Conservation (phyloP, 2,329 filamentous ascomycete species). For the Exophiala alcalophila region DNA sequence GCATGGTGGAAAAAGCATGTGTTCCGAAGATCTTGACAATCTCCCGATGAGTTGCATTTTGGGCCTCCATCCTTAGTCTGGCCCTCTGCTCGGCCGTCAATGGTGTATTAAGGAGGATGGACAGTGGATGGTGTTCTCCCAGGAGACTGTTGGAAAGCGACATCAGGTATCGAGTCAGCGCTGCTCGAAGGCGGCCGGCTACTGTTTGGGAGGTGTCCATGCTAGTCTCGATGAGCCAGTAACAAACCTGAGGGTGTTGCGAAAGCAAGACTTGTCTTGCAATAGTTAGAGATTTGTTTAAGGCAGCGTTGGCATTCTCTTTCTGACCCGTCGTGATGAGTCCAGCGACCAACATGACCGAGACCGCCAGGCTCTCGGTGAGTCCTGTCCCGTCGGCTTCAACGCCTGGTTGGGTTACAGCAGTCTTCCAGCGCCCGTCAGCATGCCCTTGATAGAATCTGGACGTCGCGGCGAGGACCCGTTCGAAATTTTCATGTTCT, state of each 20-base stretch:
- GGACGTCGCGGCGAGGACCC: conserved; percentile 3
- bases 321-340: conserved; percentile 9
- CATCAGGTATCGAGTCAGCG: not conserved
- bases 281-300: conserved; percentile 2
- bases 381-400: conserved; percentile 8
- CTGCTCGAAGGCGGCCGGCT: conserved; percentile 3
- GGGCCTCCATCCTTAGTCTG: conserved; percentile 3
- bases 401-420: conserved; percentile 1
- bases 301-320: conserved; percentile 1
- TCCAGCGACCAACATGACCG: conserved; percentile 6
- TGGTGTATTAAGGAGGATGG: conserved; percentile 8
- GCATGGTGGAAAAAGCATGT: conserved; percentile 10
- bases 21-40: conserved; percentile 6
- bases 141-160: conserved; percentile 3
- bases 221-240: conserved; percentile 6
- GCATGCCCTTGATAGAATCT: conserved; percentile 9
- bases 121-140: conserved; percentile 9
- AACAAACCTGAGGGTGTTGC: conserved; percentile 12
- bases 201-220: conserved; percentile 12
- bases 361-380: not conserved
- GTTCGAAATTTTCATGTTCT: conserved; percentile 8
- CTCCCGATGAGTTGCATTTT: conserved; percentile 5
- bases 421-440: conserved; percentile 8
- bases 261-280: conserved; percentile 5
- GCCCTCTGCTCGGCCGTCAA: conserved; percentile 10